phyloP scores from a whole-genome alignment of 257 asterid species.

The Nicotiana benthamiana region DNA sequence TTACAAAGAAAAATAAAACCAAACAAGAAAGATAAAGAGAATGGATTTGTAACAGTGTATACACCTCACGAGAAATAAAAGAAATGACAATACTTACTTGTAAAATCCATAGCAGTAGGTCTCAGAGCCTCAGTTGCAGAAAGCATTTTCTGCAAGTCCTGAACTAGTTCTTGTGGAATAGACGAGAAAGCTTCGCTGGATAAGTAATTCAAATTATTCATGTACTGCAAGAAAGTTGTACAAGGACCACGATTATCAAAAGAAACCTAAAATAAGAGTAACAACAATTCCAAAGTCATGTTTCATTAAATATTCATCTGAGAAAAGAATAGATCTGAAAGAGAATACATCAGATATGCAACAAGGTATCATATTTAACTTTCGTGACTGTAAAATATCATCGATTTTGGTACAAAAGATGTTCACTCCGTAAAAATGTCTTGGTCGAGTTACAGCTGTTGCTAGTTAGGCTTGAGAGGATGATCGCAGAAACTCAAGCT shows the following conservation, averaged over 20 bases:
- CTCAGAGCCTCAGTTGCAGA: conserved; percentile 63
- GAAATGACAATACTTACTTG: conserved; percentile 36
- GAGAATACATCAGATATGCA: not conserved
- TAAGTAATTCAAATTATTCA: conserved; percentile 81
- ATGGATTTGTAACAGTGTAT: not conserved
- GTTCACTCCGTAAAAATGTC: not conserved
- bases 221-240: conserved; percentile 61
- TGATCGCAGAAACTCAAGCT: not conserved
- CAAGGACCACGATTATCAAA: conserved; percentile 21
- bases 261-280: not conserved
- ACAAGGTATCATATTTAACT: not conserved
- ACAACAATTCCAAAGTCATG: not conserved
- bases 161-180: conserved; percentile 72
- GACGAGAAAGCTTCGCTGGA: conserved; percentile 70
- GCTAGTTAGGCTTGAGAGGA: not conserved
- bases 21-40: not conserved
- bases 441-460: not conserved
- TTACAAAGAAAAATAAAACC: not conserved
- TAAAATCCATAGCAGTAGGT: conserved; percentile 85
- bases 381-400: not conserved
- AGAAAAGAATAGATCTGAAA: not conserved
- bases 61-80: not conserved
- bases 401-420: not conserved
- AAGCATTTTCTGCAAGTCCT: conserved; percentile 81
- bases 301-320: not conserved